Evolutionary conservation across 108 stramenopile genomes (phyloP).

Genomic region (Cyclostephanos tholiformis): DNA sequence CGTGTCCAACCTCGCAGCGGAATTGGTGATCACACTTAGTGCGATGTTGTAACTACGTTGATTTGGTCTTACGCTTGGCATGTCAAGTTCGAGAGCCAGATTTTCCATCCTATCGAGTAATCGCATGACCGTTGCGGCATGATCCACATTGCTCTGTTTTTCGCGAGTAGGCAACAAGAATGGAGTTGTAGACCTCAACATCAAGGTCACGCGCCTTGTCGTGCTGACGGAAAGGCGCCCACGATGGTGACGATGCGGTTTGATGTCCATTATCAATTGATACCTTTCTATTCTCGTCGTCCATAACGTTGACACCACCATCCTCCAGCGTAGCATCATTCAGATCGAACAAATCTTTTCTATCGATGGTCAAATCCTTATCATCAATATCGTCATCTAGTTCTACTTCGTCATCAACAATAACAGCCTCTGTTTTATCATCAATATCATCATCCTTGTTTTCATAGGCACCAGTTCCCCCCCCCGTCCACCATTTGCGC

Average conservation of each 20-base stretch:
- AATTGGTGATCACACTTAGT: conserved; percentile 44
- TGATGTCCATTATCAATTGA: background rate
- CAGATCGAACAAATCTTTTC: background rate
- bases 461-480: background rate
- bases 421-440: background rate
- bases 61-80: conserved; percentile 54
- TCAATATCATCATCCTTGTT: conserved; percentile 11
- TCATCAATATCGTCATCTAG: conserved; percentile 7
- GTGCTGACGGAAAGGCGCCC: conserved; percentile 30
- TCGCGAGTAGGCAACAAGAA: conserved; percentile 34
- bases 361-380: conserved; percentile 20
- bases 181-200: conserved; percentile 52
- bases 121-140: conserved; percentile 41
- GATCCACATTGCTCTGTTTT: conserved; percentile 28
- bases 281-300: background rate
- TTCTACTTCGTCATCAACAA: conserved; percentile 1
- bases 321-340: background rate
- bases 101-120: conserved; percentile 69
- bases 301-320: conserved; percentile 1
- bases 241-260: conserved; percentile 15
- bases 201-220: conserved; percentile 49
- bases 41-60: conserved; percentile 48
- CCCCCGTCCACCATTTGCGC: conserved; percentile 12
- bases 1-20: conserved; percentile 30
- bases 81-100: conserved; percentile 54